Evolutionary conservation across 2,329 filamentous ascomycete species (phyloP).

Genomic region (Fusarium camptoceras): DNA sequence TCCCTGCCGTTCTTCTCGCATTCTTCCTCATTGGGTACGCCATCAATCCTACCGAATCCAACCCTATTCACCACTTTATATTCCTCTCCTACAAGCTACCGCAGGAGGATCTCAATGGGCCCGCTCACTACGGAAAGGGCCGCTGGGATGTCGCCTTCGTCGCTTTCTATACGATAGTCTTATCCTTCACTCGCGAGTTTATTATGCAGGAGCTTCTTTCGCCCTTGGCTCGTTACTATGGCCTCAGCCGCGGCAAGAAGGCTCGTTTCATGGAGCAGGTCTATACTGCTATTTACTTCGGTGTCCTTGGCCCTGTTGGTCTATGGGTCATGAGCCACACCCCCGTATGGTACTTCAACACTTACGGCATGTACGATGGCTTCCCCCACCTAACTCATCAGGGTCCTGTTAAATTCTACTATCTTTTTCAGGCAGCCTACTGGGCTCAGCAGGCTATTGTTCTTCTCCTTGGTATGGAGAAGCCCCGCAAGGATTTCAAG

Average conservation of each 20-base stretch:
- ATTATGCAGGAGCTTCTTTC: slow-evolving; percentile 91
- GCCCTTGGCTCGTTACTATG: slow-evolving; percentile 76
- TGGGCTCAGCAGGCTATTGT: slow-evolving; percentile 97
- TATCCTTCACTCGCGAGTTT: slow-evolving; percentile 95
- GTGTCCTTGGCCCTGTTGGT: slow-evolving; percentile 82
- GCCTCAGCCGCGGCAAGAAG: slow-evolving; percentile 83
- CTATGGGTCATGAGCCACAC: slow-evolving; percentile 91
- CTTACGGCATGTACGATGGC: slow-evolving; percentile 85
- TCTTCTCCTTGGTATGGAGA: slow-evolving; percentile 86
- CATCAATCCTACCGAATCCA: slow-evolving; percentile 79
- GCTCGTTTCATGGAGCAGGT: slow-evolving; percentile 95
- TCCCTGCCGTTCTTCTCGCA: slow-evolving; percentile 75
- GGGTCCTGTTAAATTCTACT: slow-evolving; percentile 91
- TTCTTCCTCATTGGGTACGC: slow-evolving; percentile 76
- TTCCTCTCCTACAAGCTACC: slow-evolving; percentile 90
- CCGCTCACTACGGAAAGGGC: slow-evolving; percentile 88
- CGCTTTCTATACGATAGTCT: slow-evolving; percentile 86
- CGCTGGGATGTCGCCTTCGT: slow-evolving; percentile 87
- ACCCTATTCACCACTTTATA: slow-evolving; percentile 83
- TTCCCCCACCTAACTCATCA: slow-evolving; percentile 88
- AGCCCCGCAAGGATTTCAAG: slow-evolving; percentile 93
- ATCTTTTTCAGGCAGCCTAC: slow-evolving; percentile 92
- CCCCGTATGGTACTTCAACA: slow-evolving; percentile 98
- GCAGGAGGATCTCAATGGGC: slow-evolving; percentile 54
- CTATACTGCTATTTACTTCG: slow-evolving; percentile 94